These are phyloP conservation scores for Gynostemma pentaphyllum DNA, from an alignment of 306 rosid species.

Conservation along the genomic window DNA sequence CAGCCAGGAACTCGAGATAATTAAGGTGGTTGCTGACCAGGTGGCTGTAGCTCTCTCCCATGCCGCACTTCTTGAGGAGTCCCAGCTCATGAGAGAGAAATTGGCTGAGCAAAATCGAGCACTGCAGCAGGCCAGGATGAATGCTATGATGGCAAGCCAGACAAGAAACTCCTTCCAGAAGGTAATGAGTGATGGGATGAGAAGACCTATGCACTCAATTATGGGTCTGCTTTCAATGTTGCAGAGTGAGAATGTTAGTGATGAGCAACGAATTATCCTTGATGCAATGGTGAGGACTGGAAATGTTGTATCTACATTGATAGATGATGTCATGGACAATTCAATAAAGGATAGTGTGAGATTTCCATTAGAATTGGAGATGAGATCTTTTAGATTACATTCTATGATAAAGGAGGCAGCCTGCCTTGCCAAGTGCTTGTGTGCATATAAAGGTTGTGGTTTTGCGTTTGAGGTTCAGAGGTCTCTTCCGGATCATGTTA, in stretches of 20 bases:
- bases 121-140: conserved; percentile 69
- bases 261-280: conserved; percentile 65
- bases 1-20: conserved; percentile 79
- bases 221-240: conserved; percentile 84
- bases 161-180: conserved; percentile 84
- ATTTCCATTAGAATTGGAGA: conserved; percentile 66
- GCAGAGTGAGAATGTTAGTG: conserved; percentile 54
- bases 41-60: conserved; percentile 98
- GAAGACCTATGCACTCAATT: conserved; percentile 98
- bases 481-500: conserved; percentile 65
- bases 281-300: conserved; percentile 86
- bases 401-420: conserved; percentile 88
- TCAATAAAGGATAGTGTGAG: conserved; percentile 68
- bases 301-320: conserved; percentile 75
- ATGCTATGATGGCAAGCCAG: conserved; percentile 98
- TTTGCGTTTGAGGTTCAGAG: conserved; percentile 70
- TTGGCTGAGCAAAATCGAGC: conserved; percentile 95
- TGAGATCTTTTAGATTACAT: conserved; percentile 67
- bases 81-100: conserved; percentile 93
- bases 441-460: conserved; percentile 58
- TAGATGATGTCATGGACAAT: conserved; percentile 85
- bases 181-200: conserved; percentile 98
- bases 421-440: conserved; percentile 84
- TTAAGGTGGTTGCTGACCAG: conserved; percentile 97
- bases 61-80: conserved; percentile 98